Evolutionary conservation across 2,329 filamentous ascomycete species (phyloP), one percentile per base, ranked within the genome.

Genomic region (Parastagonospora nodorum): DNA sequence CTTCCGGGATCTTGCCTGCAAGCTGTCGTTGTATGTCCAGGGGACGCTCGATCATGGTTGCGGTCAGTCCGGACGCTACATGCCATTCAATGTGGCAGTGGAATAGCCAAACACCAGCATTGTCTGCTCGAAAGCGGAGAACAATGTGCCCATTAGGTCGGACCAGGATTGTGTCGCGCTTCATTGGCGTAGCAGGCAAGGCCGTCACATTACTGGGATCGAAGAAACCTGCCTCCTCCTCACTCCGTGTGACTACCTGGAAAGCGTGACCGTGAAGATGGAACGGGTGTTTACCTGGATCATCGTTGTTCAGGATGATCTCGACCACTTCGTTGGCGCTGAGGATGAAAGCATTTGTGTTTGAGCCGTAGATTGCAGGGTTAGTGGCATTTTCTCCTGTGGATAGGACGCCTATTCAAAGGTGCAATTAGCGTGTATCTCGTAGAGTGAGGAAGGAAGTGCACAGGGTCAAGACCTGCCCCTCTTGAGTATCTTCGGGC

Each of bases 261-360:
- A 75, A 74, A 24, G 54, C 60, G 55, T 75, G 72, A 50, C 72
- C 78, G 75, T 96, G 91, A 1, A 95, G 74, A 71, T 89, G 86
- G 76, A 88, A 87, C 0, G 86, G 90, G 65, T 85, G 82, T 45
- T 71, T 86, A 36, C 89, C 79, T 77, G 52, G 80, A 61, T 93
- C 89, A 38, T 84, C 79, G 66, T 92, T 93, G 77, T 92, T 90
- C n/a, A 93, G 76, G 14, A 91, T 74, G 43, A 93, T 81, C 66
- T 92, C 85, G 27, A 92, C 83, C n/a, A 90, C 78, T 28, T 84
- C 74, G 48, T 82, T 83, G 55, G 87, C 82, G 27, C 85, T 77
- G 10, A 95, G 80, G 2, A 95, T 79, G 60, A 90, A 82, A 1
- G 80, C 75, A 36, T 78, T 77, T 3, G 78, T 78, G 65, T 84